Evolutionary conservation across 805 yeast species (phyloP), one percentile per base, ranked within the genome.

Genomic region (Starmerella kuoi): DNA sequence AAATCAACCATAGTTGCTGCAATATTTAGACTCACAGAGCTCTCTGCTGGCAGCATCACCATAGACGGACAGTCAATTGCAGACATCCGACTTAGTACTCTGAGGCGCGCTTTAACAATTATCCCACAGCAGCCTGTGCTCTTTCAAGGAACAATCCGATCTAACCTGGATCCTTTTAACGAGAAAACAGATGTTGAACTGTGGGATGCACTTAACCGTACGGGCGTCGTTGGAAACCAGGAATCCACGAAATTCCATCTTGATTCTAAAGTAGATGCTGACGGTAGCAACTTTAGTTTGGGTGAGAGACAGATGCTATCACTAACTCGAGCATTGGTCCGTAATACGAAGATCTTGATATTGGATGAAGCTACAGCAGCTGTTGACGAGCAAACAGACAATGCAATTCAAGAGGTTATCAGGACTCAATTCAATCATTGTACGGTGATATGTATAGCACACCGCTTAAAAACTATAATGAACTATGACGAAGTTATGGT

Each of bases 71-170:
- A 78, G 26, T 74, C 80, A 54, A 77, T 77, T 40, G 58, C 74
- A 2, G 61, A 63, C 9, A 55, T 83, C 43, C 94, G 93, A 0
- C 65, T 83, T 36, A 63, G 63, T 44, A 77, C 76, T 45, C 67
- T 84, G 55, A 67, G 94, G 51, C 71, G 79, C n/a, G 71, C 70
- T 45, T 65, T 83, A 28, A 72, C 86, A 1, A 82, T 83, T 47
- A 84, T 83, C 56, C 94, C 94, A 4, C 94, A 84, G 60, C 93
- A 83, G 53, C 94, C 94, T 1, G 85, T 80, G 0, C 62, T 83
- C 42, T 83, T 84, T 65, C 74, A 76, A 49, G 94, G 94, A 20
- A 70, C 85, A 0, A 72, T 83, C 37, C 65, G 93, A 55, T 69
- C 72, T 43, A 83, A 83, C 54, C 62, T 83, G 57, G 94, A 83